Evolutionary conservation across 2,329 filamentous ascomycete species (phyloP), one percentile per base, ranked within the genome.

Genomic region (Aotearoamyces nothofagi): DNA sequence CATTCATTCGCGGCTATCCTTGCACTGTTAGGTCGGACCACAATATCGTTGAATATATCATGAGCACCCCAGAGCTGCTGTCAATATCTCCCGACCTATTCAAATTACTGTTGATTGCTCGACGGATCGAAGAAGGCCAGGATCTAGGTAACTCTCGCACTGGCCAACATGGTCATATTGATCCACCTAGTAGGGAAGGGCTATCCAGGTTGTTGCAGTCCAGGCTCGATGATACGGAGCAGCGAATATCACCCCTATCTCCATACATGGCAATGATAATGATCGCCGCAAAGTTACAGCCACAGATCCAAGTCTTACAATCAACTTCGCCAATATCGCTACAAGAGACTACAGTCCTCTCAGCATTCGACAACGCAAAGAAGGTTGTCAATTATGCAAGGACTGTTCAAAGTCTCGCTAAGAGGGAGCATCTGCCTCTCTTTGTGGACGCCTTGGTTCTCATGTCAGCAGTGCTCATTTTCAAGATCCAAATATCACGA

Each of bases 251-350:
- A 26, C 15, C 5, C 9, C 15, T 28, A 2, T 28, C 26, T n/a
- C 15, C 26, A 19, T 11, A 11, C 10, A 20, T 28, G 15, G n/a
- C 8, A 4, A 17, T 28, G 11, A 17, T 28, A 12, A 15, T 28
- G 9, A 19, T 13, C 14, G 15, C 26, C 19, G 11, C 16, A 7
- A 28, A 28, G 15, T 9, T 28, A 13, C 11, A n/a, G 5, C 26
- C 26, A 19, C n/a, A 14, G 10, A 11, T 28, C 9, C 26, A 28
- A 28, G 26, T 17, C 7, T 13, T 28, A 9, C 26, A 28, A 19
- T 28, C 26, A 19, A 28, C 26, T 6, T 19, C 26, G 14, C 26
- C 26, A 6, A 14, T 28, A 9, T 20, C 26, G 5, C 26, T 28
- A 9, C 26, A 28, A 19, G 26, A 28, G 23, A 29, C 24, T 5